Percentiles rank a stretch among this genome's conserved stretches.
These are phyloP conservation scores for Silybum marianum DNA, from an alignment of 129 eudicot species.

Conservation along the genomic window DNA sequence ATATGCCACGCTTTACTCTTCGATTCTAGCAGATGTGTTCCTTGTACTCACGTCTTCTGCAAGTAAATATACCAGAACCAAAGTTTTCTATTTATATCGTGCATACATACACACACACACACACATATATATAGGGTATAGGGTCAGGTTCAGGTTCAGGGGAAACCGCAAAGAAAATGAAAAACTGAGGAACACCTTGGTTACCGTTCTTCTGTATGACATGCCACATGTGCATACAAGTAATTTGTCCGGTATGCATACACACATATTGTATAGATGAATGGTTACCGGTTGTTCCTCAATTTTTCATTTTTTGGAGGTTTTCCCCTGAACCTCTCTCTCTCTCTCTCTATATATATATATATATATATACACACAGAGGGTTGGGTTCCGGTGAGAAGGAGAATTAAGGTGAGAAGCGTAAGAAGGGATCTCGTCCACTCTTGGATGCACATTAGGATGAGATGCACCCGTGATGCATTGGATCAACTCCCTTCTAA, in stretches of 20 bases:
- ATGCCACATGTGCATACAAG: neutral
- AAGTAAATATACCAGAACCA: slow-evolving; percentile 50
- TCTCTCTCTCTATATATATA: neutral
- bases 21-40: slow-evolving; percentile 79
- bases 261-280: too few species aligned
- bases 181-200: neutral
- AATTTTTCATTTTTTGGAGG: neutral
- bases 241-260: neutral
- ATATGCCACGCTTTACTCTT: slow-evolving; percentile 95
- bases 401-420: too few species aligned
- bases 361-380: too few species aligned
- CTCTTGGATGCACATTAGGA: too few species aligned
- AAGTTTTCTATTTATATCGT: neutral
- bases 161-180: neutral
- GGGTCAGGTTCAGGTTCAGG: neutral
- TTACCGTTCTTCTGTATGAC: neutral
- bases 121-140: too few species aligned
- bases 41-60: slow-evolving; percentile 95
- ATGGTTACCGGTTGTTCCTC: neutral
- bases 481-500: too few species aligned
- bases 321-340: neutral
- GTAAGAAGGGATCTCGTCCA: too few species aligned
- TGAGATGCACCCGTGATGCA: too few species aligned
- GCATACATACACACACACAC: neutral
- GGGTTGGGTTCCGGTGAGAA: too few species aligned